These are phyloP conservation scores for Xylariaceae sp. DNA, from an alignment of 2,329 filamentous ascomycete genomes.

Conservation along the genomic window DNA sequence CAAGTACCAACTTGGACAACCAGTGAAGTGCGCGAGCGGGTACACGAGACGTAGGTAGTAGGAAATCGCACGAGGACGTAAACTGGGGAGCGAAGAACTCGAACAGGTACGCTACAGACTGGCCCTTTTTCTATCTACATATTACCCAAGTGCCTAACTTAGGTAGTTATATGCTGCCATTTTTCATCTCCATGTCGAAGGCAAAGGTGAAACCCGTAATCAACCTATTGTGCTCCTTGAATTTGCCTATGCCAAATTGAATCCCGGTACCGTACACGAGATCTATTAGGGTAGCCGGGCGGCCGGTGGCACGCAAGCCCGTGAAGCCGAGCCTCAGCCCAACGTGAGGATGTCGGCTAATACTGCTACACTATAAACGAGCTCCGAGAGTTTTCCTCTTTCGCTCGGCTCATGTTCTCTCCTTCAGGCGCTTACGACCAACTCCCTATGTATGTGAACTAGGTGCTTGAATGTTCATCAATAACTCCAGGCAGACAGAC, in stretches of 20 bases:
- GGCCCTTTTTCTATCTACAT: too few relatives aligned
- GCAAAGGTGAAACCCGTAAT: neutral
- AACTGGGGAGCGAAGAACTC: too few relatives aligned
- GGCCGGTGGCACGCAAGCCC: conserved; percentile 3
- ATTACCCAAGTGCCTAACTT: too few relatives aligned
- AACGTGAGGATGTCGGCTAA: neutral
- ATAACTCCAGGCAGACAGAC: too few relatives aligned
- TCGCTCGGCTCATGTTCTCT: neutral
- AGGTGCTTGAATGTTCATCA: too few relatives aligned
- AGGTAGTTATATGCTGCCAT: neutral
- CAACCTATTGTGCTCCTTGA: conserved; percentile 1
- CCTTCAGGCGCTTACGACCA: neutral
- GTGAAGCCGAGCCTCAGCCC: conserved; percentile 9
- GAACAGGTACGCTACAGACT: too few relatives aligned
- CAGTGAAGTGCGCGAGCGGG: too few relatives aligned
- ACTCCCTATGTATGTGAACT: too few relatives aligned
- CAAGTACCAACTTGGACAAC: too few relatives aligned
- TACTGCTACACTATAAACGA: neutral
- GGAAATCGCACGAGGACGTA: too few relatives aligned
- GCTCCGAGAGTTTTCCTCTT: neutral
- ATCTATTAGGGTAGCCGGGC: neutral
- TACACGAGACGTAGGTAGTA: too few relatives aligned
- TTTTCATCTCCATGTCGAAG: neutral
- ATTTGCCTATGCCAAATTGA: neutral
- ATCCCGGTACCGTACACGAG: neutral